These are phyloP conservation scores for Ophiostoma angusticollis DNA, from an alignment of 2,329 filamentous ascomycete genomes.

Conservation along the genomic window DNA sequence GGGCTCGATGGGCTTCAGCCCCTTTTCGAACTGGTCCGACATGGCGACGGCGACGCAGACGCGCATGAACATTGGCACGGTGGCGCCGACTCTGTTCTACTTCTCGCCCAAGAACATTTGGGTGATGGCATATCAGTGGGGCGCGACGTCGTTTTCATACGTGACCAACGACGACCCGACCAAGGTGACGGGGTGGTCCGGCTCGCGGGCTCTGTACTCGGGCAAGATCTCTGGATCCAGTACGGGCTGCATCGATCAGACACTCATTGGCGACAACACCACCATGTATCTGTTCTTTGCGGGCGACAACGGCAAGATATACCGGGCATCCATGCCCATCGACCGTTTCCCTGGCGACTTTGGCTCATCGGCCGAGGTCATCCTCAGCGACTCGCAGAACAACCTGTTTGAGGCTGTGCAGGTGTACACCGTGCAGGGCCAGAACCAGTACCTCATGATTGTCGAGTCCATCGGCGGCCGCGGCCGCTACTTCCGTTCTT, in stretches of 20 bases:
- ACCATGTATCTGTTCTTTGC: slow-evolving; percentile 55
- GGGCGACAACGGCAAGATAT: slow-evolving; percentile 55
- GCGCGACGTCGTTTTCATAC: slow-evolving; percentile 46
- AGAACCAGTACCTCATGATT: slow-evolving; percentile 52
- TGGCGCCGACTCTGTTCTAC: slow-evolving; percentile 51
- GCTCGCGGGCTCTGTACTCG: slow-evolving; percentile 40
- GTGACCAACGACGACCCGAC: slow-evolving; percentile 44
- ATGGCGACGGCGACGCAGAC: slow-evolving; percentile 41
- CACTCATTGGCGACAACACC: slow-evolving; percentile 46
- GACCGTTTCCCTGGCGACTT: slow-evolving; percentile 49
- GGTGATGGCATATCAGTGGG: slow-evolving; percentile 57
- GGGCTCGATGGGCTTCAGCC: slow-evolving; percentile 46
- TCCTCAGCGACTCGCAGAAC: slow-evolving; percentile 39
- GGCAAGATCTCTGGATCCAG: slow-evolving; percentile 37
- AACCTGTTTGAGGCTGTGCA: slow-evolving; percentile 55
- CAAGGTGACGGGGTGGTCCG: slow-evolving; percentile 44
- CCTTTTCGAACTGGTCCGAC: slow-evolving; percentile 39
- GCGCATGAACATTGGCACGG: slow-evolving; percentile 30
- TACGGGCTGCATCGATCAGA: slow-evolving; percentile 50
- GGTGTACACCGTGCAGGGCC: slow-evolving; percentile 45
- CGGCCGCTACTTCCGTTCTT: slow-evolving; percentile 55
- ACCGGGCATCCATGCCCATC: slow-evolving; percentile 50
- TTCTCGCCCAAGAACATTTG: slow-evolving; percentile 48
- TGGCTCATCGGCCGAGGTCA: slow-evolving; percentile 33
- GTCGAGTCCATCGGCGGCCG: slow-evolving; percentile 46